phyloP scores from a whole-genome alignment of 768 basidiomycete species.

The Tylopilus rubrobrunneus region DNA sequence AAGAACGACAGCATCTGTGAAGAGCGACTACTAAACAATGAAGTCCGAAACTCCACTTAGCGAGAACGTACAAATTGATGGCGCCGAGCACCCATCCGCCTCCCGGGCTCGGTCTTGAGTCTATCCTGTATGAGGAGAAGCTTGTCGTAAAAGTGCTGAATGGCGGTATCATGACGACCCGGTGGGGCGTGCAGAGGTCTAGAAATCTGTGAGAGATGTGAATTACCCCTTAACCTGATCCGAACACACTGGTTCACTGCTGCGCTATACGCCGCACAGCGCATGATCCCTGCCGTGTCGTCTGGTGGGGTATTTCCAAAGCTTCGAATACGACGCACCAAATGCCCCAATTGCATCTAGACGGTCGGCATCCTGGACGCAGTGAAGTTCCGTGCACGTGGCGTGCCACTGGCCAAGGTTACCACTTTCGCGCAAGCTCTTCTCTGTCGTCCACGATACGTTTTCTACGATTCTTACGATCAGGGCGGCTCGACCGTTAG shows the following conservation, averaged over 20 bases:
- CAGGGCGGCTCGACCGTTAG: constrained; percentile 42
- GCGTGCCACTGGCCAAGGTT: constrained; percentile 65
- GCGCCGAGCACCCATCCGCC: constrained; percentile 60
- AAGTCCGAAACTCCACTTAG: background rate
- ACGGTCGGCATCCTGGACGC: constrained; percentile 77
- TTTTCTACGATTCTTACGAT: constrained; percentile 44
- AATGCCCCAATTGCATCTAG: constrained; percentile 79
- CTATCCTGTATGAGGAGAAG: constrained; percentile 67
- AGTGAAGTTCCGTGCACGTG: constrained; percentile 72
- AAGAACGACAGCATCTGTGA: constrained; percentile 64
- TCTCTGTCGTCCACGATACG: constrained; percentile 70
- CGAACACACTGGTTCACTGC: constrained; percentile 44
- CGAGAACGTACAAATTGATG: constrained; percentile 60
- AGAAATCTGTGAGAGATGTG: constrained; percentile 1
- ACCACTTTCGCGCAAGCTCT: constrained; percentile 52
- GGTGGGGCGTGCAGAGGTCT: constrained; percentile 45
- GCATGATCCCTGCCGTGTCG: constrained; percentile 47
- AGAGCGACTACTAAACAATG: constrained; percentile 3
- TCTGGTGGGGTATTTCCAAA: background rate
- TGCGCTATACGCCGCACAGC: constrained; percentile 64
- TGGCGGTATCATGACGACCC: constrained; percentile 34
- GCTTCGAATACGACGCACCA: constrained; percentile 38
- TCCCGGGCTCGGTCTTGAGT: constrained; percentile 77
- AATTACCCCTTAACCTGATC: no score
- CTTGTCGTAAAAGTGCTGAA: no score